Evolutionary conservation across 129 eudicot genomes (phyloP), one percentile per base, ranked within the genome.

Genomic region (Helichrysum umbraculigerum): DNA sequence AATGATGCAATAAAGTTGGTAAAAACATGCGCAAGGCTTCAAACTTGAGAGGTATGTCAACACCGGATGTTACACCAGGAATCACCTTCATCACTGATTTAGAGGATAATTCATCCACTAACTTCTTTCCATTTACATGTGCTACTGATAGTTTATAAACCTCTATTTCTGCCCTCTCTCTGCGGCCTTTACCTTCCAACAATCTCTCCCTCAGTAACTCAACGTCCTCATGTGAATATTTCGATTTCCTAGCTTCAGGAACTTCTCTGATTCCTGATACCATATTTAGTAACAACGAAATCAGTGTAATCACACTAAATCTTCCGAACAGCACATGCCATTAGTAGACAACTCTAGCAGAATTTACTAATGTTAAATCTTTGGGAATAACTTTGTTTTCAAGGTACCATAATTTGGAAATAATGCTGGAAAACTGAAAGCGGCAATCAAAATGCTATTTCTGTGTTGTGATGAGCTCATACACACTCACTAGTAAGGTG

Each of bases 201-300:
- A 89, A 79, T 72, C 91, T 94, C 86, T 91, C 99, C 77, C 89
- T 91, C 80, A 94, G 62, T 29, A 94, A 64, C 80, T 91, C 92
- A 16, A 89, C 70, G 77, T 91, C 85, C 80, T 91, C 97, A 78
- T 87, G 90, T 74, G 97, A 87, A 63, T 90, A 78, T 78, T 85
- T 91, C 78, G 87, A 63, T 70, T 84, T 91, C 75, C 93, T 89
- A 35, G 99, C 99, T 82, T 89, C 97, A 75, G 83, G 91, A 25
- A 94, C 96, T 86, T 91, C 99, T 85, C 99, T 85, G 90, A 82
- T 75, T 94, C 99, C 99, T 94, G 86, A 77, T 72, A 33, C 65
- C 76, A 68, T 77, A 74, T 71, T 25, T 61, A 75, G 66, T 29
- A 70, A 35, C 65, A 81, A 44, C 76, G 1, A 32, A 32, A 34